These are phyloP conservation scores for Cantharellus cinnabarinus DNA, from an alignment of 768 basidiomycete species.

Conservation along the genomic window DNA sequence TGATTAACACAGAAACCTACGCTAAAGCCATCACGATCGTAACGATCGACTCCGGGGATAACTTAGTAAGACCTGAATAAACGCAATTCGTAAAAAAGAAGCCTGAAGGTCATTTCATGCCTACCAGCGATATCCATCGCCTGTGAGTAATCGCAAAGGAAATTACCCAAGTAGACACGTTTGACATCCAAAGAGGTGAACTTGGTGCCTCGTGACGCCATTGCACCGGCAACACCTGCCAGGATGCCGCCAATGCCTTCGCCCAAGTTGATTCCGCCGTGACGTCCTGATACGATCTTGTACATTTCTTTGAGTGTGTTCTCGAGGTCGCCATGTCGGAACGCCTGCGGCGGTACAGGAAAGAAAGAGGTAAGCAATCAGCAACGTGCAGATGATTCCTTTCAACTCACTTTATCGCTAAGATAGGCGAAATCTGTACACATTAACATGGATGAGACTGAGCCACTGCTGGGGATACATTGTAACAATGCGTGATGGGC, in stretches of 20 bases:
- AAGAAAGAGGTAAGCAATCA: background rate
- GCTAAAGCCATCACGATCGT: constrained; percentile 55
- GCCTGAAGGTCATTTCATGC: constrained; percentile 37
- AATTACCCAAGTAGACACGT: constrained; percentile 73
- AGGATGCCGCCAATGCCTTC: constrained; percentile 9
- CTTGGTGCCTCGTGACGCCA: constrained; percentile 38
- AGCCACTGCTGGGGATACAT: too few relatives aligned
- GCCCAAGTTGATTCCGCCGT: constrained; percentile 4
- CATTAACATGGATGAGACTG: background rate
- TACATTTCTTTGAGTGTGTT: constrained; percentile 14
- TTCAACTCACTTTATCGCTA: constrained; percentile 48
- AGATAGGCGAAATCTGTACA: constrained; percentile 46
- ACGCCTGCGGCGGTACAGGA: constrained; percentile 8
- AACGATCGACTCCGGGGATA: constrained; percentile 47
- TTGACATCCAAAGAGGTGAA: constrained; percentile 69
- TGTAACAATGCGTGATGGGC: too few relatives aligned
- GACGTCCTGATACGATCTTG: constrained; percentile 15
- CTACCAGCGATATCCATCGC: constrained; percentile 54
- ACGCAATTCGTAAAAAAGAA: background rate
- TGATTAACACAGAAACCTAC: constrained; percentile 58
- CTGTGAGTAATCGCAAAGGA: constrained; percentile 81
- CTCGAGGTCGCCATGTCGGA: constrained; percentile 74
- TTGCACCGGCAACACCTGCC: constrained; percentile 16
- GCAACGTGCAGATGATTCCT: background rate
- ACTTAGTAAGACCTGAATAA: constrained; percentile 13